phyloP scores from a whole-genome alignment of 208 protist genomes.

The Leishmania lainsoni region DNA sequence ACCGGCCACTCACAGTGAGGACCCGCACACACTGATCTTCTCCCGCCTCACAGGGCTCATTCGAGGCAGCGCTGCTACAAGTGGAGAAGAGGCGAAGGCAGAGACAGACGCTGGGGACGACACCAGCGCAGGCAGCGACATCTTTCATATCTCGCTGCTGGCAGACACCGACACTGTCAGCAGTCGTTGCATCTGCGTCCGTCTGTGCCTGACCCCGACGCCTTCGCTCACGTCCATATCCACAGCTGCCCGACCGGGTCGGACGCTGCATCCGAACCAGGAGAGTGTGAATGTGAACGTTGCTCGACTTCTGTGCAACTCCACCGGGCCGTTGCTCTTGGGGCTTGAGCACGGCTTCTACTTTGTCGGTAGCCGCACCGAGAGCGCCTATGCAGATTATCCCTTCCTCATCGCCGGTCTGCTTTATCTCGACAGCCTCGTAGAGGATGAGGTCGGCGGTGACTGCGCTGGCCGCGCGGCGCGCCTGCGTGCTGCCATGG shows the following conservation, averaged over 20 bases:
- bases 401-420: constrained; percentile 42
- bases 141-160: constrained; percentile 24
- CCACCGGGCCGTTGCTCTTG: constrained; percentile 14
- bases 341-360: constrained; percentile 52
- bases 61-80: not conserved
- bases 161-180: constrained; percentile 40
- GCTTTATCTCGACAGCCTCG: constrained; percentile 30
- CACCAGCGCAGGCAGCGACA: not conserved
- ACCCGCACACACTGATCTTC: constrained; percentile 32
- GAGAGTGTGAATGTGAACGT: constrained; percentile 31
- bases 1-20: constrained; percentile 21
- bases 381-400: constrained; percentile 36
- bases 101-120: not conserved
- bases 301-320: constrained; percentile 26
- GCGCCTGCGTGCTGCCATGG: constrained; percentile 28
- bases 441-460: not conserved
- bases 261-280: not conserved
- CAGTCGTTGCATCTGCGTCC: constrained; percentile 26
- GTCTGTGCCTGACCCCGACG: constrained; percentile 25
- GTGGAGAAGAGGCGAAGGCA: not conserved
- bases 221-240: not conserved
- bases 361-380: constrained; percentile 39
- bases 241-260: not conserved
- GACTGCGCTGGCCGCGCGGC: not conserved
- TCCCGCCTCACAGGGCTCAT: constrained; percentile 34